Evolutionary conservation across 768 basidiomycete genomes (phyloP).

Genomic region (Mrakia blollopis): DNA sequence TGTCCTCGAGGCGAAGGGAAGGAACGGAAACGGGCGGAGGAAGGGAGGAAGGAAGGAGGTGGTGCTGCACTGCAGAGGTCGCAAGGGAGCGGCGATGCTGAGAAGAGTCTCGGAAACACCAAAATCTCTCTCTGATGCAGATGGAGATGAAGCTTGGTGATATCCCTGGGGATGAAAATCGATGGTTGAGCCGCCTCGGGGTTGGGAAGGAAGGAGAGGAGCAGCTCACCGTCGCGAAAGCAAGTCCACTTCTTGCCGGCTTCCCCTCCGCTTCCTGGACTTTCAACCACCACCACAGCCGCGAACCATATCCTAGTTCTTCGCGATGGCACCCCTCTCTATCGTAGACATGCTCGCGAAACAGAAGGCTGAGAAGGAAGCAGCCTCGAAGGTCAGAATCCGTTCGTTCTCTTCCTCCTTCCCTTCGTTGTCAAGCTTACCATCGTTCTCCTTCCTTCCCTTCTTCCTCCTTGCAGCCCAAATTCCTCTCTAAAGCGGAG

Average conservation of each 20-base stretch:
- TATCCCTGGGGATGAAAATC: too few species aligned
- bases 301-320: not conserved
- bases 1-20: too few species aligned
- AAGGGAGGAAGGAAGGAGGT: too few species aligned
- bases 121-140: too few species aligned
- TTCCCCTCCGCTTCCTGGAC: too few species aligned
- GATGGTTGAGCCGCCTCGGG: too few species aligned
- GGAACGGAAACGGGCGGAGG: too few species aligned
- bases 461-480: constrained; percentile 59
- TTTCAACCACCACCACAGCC: not conserved
- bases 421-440: not conserved
- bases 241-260: not conserved
- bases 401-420: not conserved
- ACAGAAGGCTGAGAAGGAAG: constrained; percentile 83
- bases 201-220: too few species aligned
- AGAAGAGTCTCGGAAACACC: too few species aligned
- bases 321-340: constrained; percentile 29
- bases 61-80: too few species aligned
- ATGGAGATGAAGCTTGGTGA: too few species aligned
- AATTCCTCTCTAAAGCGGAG: constrained; percentile 88
- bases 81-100: too few species aligned
- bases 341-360: constrained; percentile 53
- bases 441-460: constrained; percentile 15
- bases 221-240: not conserved
- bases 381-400: constrained; percentile 68